Conservation (phyloP, 306 rosid species). For the Amphicarpaea edgeworthii region DNA sequence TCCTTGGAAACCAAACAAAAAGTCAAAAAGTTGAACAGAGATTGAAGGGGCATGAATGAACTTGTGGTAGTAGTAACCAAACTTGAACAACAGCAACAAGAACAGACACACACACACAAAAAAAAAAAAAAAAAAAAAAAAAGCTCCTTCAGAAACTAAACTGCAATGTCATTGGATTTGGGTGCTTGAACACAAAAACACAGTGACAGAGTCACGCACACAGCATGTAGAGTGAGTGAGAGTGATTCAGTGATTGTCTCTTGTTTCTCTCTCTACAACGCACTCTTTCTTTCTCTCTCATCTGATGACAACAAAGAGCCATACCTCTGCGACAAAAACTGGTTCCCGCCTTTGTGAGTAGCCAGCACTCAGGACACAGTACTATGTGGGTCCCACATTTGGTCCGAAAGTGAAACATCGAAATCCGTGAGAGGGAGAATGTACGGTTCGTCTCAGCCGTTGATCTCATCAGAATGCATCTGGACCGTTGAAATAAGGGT, state of each 20-base stretch:
- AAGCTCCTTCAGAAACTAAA: conserved; percentile 44
- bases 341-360: conserved; percentile 88
- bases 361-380: conserved; percentile 50
- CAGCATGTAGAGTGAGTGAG: conserved; percentile 19
- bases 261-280: conserved; percentile 33
- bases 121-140: not conserved
- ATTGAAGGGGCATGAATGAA: conserved; percentile 14
- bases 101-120: conserved; percentile 9
- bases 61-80: not conserved
- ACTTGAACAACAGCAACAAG: not conserved
- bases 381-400: conserved; percentile 66
- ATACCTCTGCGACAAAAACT: conserved; percentile 65
- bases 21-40: conserved; percentile 38
- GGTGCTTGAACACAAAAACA: not conserved
- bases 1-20: conserved; percentile 22
- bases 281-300: conserved; percentile 5
- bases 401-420: conserved; percentile 72
- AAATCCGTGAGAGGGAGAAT: conserved; percentile 55
- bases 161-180: conserved; percentile 47
- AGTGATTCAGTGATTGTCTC: conserved; percentile 29
- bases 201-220: conserved; percentile 32
- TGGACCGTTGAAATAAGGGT: conserved; percentile 22
- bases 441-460: conserved; percentile 38
- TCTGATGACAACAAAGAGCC: conserved; percentile 46
- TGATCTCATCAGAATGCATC: not conserved